These are phyloP conservation scores for Neofusicoccum cordaticola DNA, from an alignment of 2,329 filamentous ascomycete genomes.

Conservation along the genomic window DNA sequence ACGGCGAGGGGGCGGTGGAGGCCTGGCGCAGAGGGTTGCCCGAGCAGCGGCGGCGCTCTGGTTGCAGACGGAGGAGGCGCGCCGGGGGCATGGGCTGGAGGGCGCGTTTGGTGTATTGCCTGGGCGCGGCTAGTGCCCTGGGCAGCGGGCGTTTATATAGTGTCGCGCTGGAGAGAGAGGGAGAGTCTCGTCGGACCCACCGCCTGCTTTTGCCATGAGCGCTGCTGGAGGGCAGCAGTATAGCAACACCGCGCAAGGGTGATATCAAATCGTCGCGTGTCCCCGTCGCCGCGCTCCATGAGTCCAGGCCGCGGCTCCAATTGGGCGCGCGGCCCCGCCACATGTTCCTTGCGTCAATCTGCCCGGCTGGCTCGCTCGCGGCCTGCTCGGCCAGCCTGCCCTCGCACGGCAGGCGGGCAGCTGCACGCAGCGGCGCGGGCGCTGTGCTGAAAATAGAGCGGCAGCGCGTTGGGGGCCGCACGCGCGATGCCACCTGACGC, in stretches of 20 bases:
- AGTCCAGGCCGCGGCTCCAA: constrained; percentile 2
- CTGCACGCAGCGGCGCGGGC: background rate
- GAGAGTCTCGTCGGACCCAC: background rate
- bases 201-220: background rate
- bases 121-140: constrained; percentile 10
- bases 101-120: background rate
- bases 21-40: background rate
- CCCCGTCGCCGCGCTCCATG: background rate
- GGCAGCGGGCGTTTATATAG: constrained; percentile 13
- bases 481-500: background rate
- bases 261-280: constrained; percentile 2
- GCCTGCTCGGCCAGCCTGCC: background rate
- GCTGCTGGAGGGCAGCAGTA: constrained; percentile 5
- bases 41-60: background rate
- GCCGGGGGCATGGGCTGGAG: background rate
- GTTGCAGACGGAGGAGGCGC: background rate
- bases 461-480: background rate
- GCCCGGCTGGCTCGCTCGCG: background rate
- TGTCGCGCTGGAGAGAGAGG: background rate
- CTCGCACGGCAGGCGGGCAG: constrained; percentile 10
- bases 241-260: constrained; percentile 1
- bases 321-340: background rate
- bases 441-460: background rate
- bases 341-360: constrained; percentile 7
- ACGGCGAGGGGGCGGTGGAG: background rate